Conservation (phyloP, 2,329 filamentous ascomycete genomes). For the Pseudocercospora macadamiae region DNA sequence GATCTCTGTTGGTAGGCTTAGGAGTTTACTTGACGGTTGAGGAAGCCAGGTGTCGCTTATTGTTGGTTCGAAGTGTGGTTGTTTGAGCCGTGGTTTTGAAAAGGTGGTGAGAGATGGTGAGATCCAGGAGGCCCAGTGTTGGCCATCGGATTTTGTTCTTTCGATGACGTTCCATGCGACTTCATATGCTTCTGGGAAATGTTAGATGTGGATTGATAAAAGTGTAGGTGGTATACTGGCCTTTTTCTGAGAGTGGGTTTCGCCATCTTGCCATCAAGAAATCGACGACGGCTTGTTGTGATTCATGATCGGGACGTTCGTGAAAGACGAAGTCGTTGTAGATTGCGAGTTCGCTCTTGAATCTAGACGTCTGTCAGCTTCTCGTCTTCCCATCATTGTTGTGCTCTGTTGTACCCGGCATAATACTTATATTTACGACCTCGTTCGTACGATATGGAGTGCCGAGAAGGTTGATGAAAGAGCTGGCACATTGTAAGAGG, state of each 20-base stretch:
- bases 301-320: slow-evolving; percentile 1
- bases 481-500: not conserved
- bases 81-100: not conserved
- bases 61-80: not conserved
- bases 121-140: slow-evolving; percentile 1
- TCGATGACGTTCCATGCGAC: not conserved
- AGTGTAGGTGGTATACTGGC: too few relatives aligned
- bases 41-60: not conserved
- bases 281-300: slow-evolving; percentile 1
- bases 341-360: not conserved
- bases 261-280: slow-evolving; percentile 5
- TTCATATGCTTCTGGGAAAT: not conserved
- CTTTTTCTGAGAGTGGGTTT: not conserved
- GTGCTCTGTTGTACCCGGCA: not conserved
- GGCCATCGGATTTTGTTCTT: slow-evolving; percentile 1
- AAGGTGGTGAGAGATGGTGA: not conserved
- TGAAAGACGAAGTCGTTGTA: slow-evolving; percentile 2
- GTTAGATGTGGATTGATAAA: too few relatives aligned
- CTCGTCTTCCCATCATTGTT: too few relatives aligned
- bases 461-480: not conserved
- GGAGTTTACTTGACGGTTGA: not conserved
- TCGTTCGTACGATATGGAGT: not conserved
- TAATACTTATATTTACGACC: not conserved
- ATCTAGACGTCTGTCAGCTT: not conserved
- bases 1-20: not conserved